Evolutionary conservation across 352 stramenopile species (phyloP), one percentile per base, ranked within the genome.

Genomic region (Phytophthora chlamydospora): DNA sequence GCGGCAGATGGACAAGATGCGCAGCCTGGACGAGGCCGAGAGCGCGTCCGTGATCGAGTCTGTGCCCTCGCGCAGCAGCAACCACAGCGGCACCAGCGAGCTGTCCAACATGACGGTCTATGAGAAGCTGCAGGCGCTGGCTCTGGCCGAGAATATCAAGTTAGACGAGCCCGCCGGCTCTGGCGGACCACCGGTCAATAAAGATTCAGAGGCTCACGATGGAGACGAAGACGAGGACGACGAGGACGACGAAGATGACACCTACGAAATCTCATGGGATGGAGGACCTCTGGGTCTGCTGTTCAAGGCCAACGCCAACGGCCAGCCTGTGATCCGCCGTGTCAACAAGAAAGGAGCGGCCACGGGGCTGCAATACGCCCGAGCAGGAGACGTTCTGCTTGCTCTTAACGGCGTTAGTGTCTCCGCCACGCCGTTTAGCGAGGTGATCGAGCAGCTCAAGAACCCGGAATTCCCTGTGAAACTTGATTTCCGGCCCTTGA

Each of bases 301-400:
- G 2, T 93, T 93, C 71, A 91, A 90, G 53, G 75, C 68, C 10
- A 78, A 77, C 32, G 65, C 72, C 0, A 69, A 64, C 19, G 82
- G 77, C 3, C 61, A 80, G 36, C 76, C 83, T 4, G 66, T 91
- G 14, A 93, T 93, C 46, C 80, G 85, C 38, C 75, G 83, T 11
- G 82, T 93, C 14, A 92, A 85, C 65, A 89, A 89, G 65, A 84
- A 87, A 39, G 78, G 83, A 35, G 73, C 71, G 17, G 82, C 83
- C 3, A 69, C 76, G 2, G 82, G 80, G 5, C 54, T 93, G 21
- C 73, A 88, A 34, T 80, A 82, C 24, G 83, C 85, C 16, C 79
- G 83, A 24, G 80, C 75, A 0, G 83, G 87, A n/a, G 87, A 95
- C 54, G 78, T 90, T n/a, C 62, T 95, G 9, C 47, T 92, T 4